These are phyloP conservation scores for Fomitiporia mediterranea DNA, from an alignment of 1,284 basidiomycete species.

Conservation along the genomic window DNA sequence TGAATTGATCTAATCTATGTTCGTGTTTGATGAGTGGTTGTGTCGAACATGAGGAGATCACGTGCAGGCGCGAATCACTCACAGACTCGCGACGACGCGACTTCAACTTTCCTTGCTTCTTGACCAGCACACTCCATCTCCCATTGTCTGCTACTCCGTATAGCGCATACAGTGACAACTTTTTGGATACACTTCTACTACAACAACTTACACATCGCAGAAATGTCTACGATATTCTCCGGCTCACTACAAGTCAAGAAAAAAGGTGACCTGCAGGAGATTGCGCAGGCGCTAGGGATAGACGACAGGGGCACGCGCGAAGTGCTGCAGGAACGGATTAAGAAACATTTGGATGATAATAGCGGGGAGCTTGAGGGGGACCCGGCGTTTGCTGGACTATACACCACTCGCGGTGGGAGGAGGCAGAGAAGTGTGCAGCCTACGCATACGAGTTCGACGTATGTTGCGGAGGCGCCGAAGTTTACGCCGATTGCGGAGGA, in stretches of 20 bases:
- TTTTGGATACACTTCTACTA: background rate
- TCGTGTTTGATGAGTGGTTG: too few relatives aligned
- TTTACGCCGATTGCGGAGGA: conserved; percentile 10
- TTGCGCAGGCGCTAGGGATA: conserved; percentile 47
- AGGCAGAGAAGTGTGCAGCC: conserved; percentile 41
- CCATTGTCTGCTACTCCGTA: too few relatives aligned
- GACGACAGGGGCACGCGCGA: conserved; percentile 55
- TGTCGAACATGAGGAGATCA: background rate
- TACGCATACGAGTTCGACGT: conserved; percentile 17
- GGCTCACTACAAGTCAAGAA: conserved; percentile 54
- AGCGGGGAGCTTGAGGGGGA: conserved; percentile 47
- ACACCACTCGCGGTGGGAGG: conserved; percentile 31
- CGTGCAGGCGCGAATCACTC: background rate
- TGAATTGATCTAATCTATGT: background rate
- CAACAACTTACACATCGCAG: background rate
- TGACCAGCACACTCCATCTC: too few relatives aligned
- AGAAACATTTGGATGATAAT: conserved; percentile 50
- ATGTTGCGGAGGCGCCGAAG: conserved; percentile 28
- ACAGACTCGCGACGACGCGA: conserved; percentile 2
- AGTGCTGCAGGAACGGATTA: conserved; percentile 52
- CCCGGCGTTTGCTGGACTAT: conserved; percentile 51
- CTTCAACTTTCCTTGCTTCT: background rate
- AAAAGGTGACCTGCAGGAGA: conserved; percentile 56
- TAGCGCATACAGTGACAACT: background rate
- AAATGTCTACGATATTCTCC: conserved; percentile 28